Base-by-base conservation (phyloP, 306 rosid species). In the Benincasa hispida region DNA sequence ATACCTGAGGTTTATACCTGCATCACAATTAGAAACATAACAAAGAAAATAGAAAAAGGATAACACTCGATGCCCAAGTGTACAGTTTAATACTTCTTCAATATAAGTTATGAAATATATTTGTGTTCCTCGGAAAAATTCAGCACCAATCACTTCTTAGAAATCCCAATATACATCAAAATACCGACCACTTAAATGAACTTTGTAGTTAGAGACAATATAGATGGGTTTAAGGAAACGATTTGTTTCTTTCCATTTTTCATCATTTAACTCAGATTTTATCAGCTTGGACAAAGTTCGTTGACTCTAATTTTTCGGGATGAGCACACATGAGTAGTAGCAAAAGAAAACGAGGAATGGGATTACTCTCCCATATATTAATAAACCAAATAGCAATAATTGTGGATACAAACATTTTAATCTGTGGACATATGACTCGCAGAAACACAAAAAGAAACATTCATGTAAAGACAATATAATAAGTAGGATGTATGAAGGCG, bases 1-100 rank as follows among this genome's bases (percentile, higher is more conserved):
- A 81, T 60, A 90, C 92, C 98, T 93, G 87, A 68, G 84, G 21
- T 82, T 83, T 75, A 86, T 81, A 82, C 81, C 91, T 88, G 87
- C 83, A 78, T 81, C 82, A 86, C 76, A 73, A 79, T 88, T 89
- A 87, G 82, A 83, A 85, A 79, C 75, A 76, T 62, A 80, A 39
- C 82, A 75, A 21, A 28, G 54, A 78, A 68, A 19, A 65, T 65
- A 73, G 78, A 79, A 69, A 55, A 53, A 58, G 81, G 53, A 77
- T 66, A 51, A 18, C 55, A 15, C 45, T 27, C 66, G 70, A 81
- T 68, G 69, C 83, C 69, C 75, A 17, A 88, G 12, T 8, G 17
- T 10, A 68, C 37, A 30, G 55, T 25, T 24, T 47, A 37, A 79
- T 63, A 42, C 42, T 72, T 35, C 19, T 53, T 12, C 74, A 12